Evolutionary conservation across 257 asterid species (phyloP).

Genomic region (Cinchona pubescens): DNA sequence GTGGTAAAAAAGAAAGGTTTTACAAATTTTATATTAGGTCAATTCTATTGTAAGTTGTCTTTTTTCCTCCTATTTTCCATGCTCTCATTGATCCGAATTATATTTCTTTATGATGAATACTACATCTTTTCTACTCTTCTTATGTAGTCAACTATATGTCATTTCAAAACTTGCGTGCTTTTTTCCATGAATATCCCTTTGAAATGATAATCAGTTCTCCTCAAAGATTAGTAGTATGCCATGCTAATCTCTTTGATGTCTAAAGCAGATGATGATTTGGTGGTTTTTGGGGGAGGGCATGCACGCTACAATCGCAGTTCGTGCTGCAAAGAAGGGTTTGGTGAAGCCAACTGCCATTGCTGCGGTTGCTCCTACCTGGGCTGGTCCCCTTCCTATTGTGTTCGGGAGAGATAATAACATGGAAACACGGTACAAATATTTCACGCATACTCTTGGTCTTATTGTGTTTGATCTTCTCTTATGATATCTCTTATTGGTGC

Average conservation of each 20-base stretch:
- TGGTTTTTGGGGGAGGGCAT: constrained; percentile 93
- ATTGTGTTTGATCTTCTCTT: neutral
- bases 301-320: constrained; percentile 89
- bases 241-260: constrained; percentile 14
- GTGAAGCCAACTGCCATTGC: constrained; percentile 84
- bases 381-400: constrained; percentile 94
- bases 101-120: neutral
- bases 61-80: neutral
- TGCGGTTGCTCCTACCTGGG: constrained; percentile 97
- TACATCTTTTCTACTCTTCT: neutral
- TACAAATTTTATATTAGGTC: neutral
- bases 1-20: too few species aligned
- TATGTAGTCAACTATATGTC: too few species aligned
- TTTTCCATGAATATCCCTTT: neutral
- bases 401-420: constrained; percentile 83
- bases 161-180: neutral
- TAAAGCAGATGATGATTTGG: constrained; percentile 59
- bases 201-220: neutral
- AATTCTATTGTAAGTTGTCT: neutral
- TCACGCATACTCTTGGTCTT: neutral
- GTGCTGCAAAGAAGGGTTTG: constrained; percentile 72
- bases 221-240: neutral
- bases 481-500: neutral
- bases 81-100: neutral
- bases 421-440: constrained; percentile 65